A percentile compares a stretch with the other conserved stretches of the same genome.
phyloP scores from a whole-genome alignment of 805 yeast species.

The Komagataella pastoris region DNA sequence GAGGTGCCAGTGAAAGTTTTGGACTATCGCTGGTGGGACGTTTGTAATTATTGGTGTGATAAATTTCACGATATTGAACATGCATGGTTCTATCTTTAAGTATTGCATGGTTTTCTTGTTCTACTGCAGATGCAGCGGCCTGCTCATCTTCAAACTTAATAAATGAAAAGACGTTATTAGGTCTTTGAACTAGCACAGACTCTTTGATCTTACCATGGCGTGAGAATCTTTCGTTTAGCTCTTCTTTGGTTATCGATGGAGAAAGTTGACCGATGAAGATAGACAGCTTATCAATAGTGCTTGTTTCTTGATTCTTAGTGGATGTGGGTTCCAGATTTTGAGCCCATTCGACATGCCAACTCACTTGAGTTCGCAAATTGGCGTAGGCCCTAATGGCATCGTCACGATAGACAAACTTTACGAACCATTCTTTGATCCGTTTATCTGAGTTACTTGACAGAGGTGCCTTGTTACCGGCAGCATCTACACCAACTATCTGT shows the following conservation, averaged over 20 bases:
- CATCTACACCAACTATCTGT: slow-evolving; percentile 32
- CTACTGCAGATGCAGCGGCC: slow-evolving; percentile 81
- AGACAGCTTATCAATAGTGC: slow-evolving; percentile 51
- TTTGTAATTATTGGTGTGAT: slow-evolving; percentile 19
- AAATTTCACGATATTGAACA: slow-evolving; percentile 68
- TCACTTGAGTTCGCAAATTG: slow-evolving; percentile 36
- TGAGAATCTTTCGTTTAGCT: slow-evolving; percentile 43
- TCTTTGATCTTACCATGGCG: slow-evolving; percentile 54
- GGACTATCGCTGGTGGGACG: slow-evolving; percentile 12
- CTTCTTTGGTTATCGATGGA: slow-evolving; percentile 37
- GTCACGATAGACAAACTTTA: slow-evolving; percentile 68
- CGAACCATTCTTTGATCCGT: slow-evolving; percentile 43
- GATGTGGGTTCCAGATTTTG: slow-evolving; percentile 45
- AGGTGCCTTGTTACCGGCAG: slow-evolving; percentile 14
- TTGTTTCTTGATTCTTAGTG: slow-evolving; percentile 18
- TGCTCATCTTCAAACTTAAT: slow-evolving; percentile 49
- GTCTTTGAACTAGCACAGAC: slow-evolving; percentile 39
- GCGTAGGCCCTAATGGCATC: slow-evolving; percentile 85
- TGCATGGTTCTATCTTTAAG: slow-evolving; percentile 66
- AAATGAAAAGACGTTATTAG: slow-evolving; percentile 54
- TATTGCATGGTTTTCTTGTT: slow-evolving; percentile 70
- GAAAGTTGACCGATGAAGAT: slow-evolving; percentile 72
- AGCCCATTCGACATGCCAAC: slow-evolving; percentile 73
- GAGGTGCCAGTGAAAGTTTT: slow-evolving; percentile 49
- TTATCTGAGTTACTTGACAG: slow-evolving; percentile 4